Conservation (phyloP, 2,329 filamentous ascomycete species). For the Penicillium sp. region DNA sequence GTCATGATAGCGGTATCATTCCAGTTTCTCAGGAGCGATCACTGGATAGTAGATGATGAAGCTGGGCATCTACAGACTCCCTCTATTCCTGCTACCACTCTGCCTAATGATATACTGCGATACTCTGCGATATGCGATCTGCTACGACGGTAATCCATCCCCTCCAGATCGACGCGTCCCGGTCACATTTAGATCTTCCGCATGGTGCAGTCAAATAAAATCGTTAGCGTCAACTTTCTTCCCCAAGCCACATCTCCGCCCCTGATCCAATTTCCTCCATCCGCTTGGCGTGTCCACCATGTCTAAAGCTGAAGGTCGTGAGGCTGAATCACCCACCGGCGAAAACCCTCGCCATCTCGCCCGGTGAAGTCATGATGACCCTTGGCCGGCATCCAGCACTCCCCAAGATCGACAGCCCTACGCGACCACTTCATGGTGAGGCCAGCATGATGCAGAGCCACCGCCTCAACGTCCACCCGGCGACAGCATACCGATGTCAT, state of each 20-base stretch:
- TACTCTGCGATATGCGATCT: no score
- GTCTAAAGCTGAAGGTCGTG: neutral
- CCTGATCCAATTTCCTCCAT: neutral
- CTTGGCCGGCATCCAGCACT: neutral
- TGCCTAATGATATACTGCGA: no score
- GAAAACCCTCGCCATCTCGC: constrained; percentile 3
- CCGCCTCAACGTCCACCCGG: constrained; percentile 7
- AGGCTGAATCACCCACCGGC: constrained; percentile 5
- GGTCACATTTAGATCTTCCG: neutral
- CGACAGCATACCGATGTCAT: constrained; percentile 19
- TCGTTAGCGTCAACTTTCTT: constrained; percentile 22
- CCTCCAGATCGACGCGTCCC: neutral
- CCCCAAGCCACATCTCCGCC: constrained; percentile 10
- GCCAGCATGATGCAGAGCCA: constrained; percentile 19
- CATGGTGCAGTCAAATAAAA: constrained; percentile 13
- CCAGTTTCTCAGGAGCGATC: no score
- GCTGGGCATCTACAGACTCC: no score
- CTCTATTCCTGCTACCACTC: no score
- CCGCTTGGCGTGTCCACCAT: neutral
- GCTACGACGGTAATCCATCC: no score
- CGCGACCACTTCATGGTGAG: constrained; percentile 25
- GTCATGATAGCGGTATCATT: no score
- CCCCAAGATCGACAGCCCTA: no score
- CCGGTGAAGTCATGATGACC: constrained; percentile 22
- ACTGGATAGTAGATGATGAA: no score